Conservation (phyloP, 495 filamentous ascomycete genomes). For the Lentithecium fluviatile region DNA sequence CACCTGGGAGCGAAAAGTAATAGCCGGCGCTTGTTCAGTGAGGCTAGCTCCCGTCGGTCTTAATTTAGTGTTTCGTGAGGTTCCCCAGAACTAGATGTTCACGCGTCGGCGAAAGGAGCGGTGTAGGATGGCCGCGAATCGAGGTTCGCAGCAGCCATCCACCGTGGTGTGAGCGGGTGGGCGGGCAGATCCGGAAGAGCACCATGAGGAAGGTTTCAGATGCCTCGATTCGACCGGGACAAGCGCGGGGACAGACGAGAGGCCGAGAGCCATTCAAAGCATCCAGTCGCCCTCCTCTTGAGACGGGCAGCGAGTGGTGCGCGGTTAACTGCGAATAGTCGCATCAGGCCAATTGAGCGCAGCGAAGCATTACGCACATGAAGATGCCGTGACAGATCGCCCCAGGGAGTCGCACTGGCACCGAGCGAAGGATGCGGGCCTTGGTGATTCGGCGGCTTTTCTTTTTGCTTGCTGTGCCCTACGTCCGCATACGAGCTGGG, state of each 20-base stretch:
- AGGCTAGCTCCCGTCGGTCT: background rate
- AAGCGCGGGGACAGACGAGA: conserved; percentile 1
- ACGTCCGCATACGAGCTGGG: conserved; percentile 17
- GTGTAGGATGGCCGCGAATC: conserved; percentile 19
- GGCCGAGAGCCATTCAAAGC: conserved; percentile 15
- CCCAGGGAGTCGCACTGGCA: conserved; percentile 2
- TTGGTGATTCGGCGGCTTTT: conserved; percentile 12
- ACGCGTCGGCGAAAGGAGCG: conserved; percentile 15
- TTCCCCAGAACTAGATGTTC: background rate
- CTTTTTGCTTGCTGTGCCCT: conserved; percentile 7
- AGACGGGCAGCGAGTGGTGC: conserved; percentile 17
- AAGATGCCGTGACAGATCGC: conserved; percentile 2
- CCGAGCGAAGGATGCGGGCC: background rate
- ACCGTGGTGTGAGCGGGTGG: background rate
- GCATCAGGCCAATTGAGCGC: conserved; percentile 16
- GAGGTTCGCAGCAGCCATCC: background rate
- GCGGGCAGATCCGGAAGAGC: conserved; percentile 24
- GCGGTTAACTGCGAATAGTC: conserved; percentile 18
- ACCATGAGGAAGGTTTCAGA: conserved; percentile 21
- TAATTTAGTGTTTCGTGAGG: background rate
- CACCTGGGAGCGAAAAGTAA: background rate
- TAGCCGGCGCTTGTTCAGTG: background rate
- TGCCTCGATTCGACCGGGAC: conserved; percentile 26
- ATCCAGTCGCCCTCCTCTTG: conserved; percentile 1
- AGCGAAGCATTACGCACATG: conserved; percentile 10